These are phyloP conservation scores for Schwanniomyces yamadae DNA, from an alignment of 805 yeast genomes.

Conservation along the genomic window DNA sequence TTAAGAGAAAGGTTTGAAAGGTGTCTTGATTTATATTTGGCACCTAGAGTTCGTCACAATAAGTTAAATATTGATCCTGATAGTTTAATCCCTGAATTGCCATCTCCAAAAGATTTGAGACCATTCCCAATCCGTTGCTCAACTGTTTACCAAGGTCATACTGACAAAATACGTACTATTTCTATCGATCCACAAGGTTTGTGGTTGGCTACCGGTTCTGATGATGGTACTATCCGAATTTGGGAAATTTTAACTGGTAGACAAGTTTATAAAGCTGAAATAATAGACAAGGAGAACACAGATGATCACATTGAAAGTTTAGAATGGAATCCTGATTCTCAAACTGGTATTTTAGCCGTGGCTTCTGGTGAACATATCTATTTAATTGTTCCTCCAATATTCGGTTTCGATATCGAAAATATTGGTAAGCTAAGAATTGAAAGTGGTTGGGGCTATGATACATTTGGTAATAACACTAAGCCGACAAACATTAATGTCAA, in stretches of 20 bases:
- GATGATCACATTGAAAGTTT: constrained; percentile 80
- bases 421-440: constrained; percentile 75
- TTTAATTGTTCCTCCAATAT: constrained; percentile 84
- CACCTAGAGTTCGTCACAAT: constrained; percentile 91
- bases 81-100: constrained; percentile 90
- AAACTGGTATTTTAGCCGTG: constrained; percentile 77
- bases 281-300: constrained; percentile 50
- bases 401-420: constrained; percentile 85
- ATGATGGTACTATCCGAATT: constrained; percentile 92
- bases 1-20: constrained; percentile 93
- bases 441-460: constrained; percentile 86
- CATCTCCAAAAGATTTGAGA: constrained; percentile 92
- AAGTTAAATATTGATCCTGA: constrained; percentile 95
- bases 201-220: constrained; percentile 97
- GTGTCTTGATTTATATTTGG: constrained; percentile 83
- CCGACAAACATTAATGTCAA: constrained; percentile 33
- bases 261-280: constrained; percentile 70
- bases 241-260: constrained; percentile 97
- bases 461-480: constrained; percentile 47
- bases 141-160: constrained; percentile 80
- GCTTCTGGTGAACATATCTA: constrained; percentile 79
- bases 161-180: constrained; percentile 75
- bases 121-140: constrained; percentile 95
- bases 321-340: constrained; percentile 85
- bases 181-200: constrained; percentile 86